A percentile compares a stretch with the other conserved stretches of the same genome.
phyloP scores from a whole-genome alignment of 495 filamentous ascomycete genomes.

The Trichoderma erinaceum region DNA sequence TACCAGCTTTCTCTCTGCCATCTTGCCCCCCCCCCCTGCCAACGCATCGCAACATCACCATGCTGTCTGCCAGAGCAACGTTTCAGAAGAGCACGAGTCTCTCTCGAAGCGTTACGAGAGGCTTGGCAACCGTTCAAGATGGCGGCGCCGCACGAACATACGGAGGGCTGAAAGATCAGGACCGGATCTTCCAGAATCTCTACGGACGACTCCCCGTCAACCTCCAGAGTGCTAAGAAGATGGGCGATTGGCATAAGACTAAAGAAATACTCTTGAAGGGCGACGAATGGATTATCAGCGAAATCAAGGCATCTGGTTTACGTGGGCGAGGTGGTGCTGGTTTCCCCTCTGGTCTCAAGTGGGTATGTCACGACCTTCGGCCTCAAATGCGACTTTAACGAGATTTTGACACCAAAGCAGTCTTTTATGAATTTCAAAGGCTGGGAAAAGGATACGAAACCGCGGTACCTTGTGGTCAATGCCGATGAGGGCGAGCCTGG shows the following conservation, averaged over 20 bases:
- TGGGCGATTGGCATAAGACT: conserved; percentile 98
- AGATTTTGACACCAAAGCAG: conserved; percentile 37
- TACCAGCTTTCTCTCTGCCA: not conserved
- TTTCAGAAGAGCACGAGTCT: conserved; percentile 12
- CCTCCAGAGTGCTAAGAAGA: conserved; percentile 91
- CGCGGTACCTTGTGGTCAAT: conserved; percentile 94
- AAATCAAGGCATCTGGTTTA: conserved; percentile 93
- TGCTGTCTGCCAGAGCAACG: conserved; percentile 16
- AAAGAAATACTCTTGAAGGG: conserved; percentile 97
- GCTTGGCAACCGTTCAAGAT: conserved; percentile 87
- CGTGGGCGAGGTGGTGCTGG: conserved; percentile 95
- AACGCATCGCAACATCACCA: conserved; percentile 13
- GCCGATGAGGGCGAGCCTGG: conserved; percentile 98
- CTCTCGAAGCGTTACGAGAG: conserved; percentile 22
- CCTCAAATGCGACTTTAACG: not conserved
- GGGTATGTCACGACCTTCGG: conserved; percentile 50
- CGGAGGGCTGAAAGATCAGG: conserved; percentile 87
- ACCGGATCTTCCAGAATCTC: conserved; percentile 97
- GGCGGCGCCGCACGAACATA: conserved; percentile 63
- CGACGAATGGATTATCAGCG: conserved; percentile 96
- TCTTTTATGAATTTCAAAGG: conserved; percentile 99
- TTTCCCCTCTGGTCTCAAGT: conserved; percentile 98
- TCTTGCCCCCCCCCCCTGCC: not conserved
- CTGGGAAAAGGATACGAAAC: conserved; percentile 97
- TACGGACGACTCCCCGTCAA: conserved; percentile 89